These are phyloP conservation scores for Coemansia aciculifera DNA, from an alignment of 192 early-diverging fungal species.

Conservation along the genomic window DNA sequence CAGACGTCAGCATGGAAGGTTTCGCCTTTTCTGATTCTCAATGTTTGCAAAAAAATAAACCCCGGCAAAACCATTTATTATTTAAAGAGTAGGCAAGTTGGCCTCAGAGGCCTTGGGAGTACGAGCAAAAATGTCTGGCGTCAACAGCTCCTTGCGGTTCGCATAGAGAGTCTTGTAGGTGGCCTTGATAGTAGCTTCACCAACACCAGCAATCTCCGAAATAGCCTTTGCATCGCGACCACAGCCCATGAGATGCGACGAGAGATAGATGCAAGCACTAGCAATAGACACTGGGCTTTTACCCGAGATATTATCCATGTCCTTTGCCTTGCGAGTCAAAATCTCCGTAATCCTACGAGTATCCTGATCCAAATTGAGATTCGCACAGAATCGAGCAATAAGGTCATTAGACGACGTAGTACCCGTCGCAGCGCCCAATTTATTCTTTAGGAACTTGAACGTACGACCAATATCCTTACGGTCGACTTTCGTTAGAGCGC, in stretches of 20 bases:
- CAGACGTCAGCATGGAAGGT: neutral
- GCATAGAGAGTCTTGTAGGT: constrained; percentile 72
- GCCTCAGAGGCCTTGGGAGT: constrained; percentile 20
- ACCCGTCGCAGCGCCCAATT: constrained; percentile 60
- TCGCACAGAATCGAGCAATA: constrained; percentile 84
- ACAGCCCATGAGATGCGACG: constrained; percentile 66
- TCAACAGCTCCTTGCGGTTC: constrained; percentile 60
- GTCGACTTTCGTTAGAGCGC: constrained; percentile 84
- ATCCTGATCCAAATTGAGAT: constrained; percentile 67
- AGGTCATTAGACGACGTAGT: constrained; percentile 73
- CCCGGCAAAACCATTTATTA: neutral
- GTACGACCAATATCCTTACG: constrained; percentile 93
- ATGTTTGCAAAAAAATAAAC: neutral
- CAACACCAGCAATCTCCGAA: constrained; percentile 81
- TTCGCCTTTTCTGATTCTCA: neutral
- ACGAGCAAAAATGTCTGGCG: constrained; percentile 33
- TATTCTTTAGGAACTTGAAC: constrained; percentile 56
- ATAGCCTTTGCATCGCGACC: constrained; percentile 76
- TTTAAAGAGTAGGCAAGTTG: constrained; percentile 28
- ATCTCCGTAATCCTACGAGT: constrained; percentile 73
- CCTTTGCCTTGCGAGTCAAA: constrained; percentile 72
- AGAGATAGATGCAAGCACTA: constrained; percentile 90
- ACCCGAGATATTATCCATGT: constrained; percentile 87
- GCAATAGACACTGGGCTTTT: constrained; percentile 91
- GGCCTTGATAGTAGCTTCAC: constrained; percentile 90